Evolutionary conservation across 441 rosid species (phyloP), one percentile per base, ranked within the genome.

Genomic region (Pelargonium hybrid): DNA sequence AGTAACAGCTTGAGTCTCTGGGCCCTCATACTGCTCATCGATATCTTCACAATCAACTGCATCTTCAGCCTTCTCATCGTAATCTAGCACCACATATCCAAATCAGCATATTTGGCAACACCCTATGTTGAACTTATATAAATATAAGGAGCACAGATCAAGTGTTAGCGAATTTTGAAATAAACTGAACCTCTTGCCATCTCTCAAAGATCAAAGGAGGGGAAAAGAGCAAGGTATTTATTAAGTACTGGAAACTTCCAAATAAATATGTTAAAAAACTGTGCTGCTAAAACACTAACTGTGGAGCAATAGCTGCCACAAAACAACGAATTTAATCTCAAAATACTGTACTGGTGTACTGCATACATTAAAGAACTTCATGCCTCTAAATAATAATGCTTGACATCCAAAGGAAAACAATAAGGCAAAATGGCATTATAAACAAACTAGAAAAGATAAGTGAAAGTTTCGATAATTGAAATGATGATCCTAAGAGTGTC

Each of bases 21-120:
- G 97, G 20, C 97, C 97, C 71, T 95, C 99, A 65, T 92, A 95
- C 74, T 86, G 89, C 85, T 95, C 99, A 71, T 95, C 99, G 72
- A 95, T 76, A 83, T 95, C 98, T 80, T 90, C 93, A 79, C 89
- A 95, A 81, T 95, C 95, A 77, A 92, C 85, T 25, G 97, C 98
- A 88, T 90, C 89, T 84, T 92, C 99, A 43, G 92, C 90, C 86
- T 95, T 90, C 78, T 85, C 87, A 78, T 84, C 83, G 83, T 90
- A 92, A 88, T 89, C 99, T 95, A 80, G 76, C 71, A 78, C 66
- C 43, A 76, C 48, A 80, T 80, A 84, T 50, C 70, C 70, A 79
- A 68, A 77, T 76, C 77, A 81, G 74, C 73, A 73, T 50, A 69
- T 69, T 71, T 29, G 57, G 63, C 39, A 43, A 69, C n/a, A 71